These are phyloP conservation scores for Metschnikowia drakensbergensis DNA, from an alignment of 805 yeast genomes.

Conservation along the genomic window DNA sequence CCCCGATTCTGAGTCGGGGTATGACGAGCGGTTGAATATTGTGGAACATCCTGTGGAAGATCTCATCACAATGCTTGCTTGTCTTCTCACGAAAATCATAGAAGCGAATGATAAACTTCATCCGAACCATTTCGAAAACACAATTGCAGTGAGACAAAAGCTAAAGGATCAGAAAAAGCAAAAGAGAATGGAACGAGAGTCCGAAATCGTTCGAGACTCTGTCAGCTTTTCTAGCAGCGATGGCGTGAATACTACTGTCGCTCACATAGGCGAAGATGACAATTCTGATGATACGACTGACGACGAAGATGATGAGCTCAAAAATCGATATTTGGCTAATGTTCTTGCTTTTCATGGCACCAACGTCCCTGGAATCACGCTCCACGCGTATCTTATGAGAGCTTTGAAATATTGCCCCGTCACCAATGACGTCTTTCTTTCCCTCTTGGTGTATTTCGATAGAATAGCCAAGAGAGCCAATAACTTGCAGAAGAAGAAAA, in stretches of 20 bases:
- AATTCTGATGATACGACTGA: constrained; percentile 18
- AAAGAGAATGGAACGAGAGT: constrained; percentile 23
- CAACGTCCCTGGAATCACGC: constrained; percentile 90
- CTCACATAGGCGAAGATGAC: constrained; percentile 22
- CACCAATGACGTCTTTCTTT: constrained; percentile 93
- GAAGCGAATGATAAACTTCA: constrained; percentile 85
- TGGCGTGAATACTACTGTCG: constrained; percentile 17
- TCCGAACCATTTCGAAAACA: constrained; percentile 57
- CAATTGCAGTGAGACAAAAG: constrained; percentile 39
- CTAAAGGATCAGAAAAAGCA: constrained; percentile 32
- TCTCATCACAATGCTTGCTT: constrained; percentile 77
- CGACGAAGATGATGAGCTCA: constrained; percentile 41
- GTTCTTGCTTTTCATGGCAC: constrained; percentile 93
- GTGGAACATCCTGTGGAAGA: constrained; percentile 81
- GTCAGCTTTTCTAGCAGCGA: constrained; percentile 11
- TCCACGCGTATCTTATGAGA: constrained; percentile 84
- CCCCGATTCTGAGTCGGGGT: constrained; percentile 13
- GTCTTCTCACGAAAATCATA: constrained; percentile 78
- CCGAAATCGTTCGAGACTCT: constrained; percentile 5
- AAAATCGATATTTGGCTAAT: constrained; percentile 55
- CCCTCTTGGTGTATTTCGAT: constrained; percentile 89
- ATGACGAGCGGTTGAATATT: constrained; percentile 62
- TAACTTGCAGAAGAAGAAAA: constrained; percentile 29
- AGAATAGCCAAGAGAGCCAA: constrained; percentile 85
- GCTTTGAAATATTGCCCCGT: constrained; percentile 96